A percentile compares a stretch with the other conserved stretches of the same genome.
phyloP scores from a whole-genome alignment of 495 filamentous ascomycete species.

The Penicillium cataractarum region DNA sequence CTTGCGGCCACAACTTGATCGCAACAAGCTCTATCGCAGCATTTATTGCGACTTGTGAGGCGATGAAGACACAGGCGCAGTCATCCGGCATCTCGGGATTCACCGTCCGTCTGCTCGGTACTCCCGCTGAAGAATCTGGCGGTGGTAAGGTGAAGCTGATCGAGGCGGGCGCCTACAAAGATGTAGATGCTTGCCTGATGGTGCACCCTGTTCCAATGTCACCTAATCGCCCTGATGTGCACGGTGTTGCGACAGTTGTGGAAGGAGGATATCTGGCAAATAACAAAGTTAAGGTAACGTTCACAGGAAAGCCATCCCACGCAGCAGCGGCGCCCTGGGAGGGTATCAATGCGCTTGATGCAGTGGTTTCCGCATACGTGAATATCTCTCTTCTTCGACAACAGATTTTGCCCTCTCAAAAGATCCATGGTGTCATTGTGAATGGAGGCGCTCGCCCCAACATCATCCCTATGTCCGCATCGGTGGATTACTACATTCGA shows the following conservation, averaged over 20 bases:
- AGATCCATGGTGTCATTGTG: constrained; percentile 49
- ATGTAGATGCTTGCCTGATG: constrained; percentile 55
- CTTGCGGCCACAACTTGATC: constrained; percentile 55
- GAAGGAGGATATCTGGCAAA: constrained; percentile 56
- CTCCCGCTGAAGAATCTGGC: constrained; percentile 46
- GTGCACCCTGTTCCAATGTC: constrained; percentile 52
- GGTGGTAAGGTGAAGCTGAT: constrained; percentile 56
- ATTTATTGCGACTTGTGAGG: constrained; percentile 43
- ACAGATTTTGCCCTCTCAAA: constrained; percentile 54
- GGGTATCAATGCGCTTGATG: constrained; percentile 69
- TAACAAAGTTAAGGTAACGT: constrained; percentile 50
- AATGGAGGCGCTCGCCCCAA: constrained; percentile 53
- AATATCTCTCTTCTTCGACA: constrained; percentile 63
- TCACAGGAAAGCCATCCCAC: constrained; percentile 56
- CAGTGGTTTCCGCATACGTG: constrained; percentile 63
- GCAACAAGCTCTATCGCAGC: constrained; percentile 49
- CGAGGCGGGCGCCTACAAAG: constrained; percentile 52
- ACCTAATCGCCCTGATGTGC: constrained; percentile 24
- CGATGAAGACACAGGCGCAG: constrained; percentile 31
- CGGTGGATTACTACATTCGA: constrained; percentile 61
- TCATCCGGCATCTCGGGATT: constrained; percentile 26
- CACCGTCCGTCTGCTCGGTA: constrained; percentile 49
- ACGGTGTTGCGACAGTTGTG: constrained; percentile 38
- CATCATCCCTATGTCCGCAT: constrained; percentile 57
- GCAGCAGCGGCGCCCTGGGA: constrained; percentile 66